Evolutionary conservation across 2,329 filamentous ascomycete genomes (phyloP), one percentile per base, ranked within the genome.

Genomic region (Venturiaceae sp.): DNA sequence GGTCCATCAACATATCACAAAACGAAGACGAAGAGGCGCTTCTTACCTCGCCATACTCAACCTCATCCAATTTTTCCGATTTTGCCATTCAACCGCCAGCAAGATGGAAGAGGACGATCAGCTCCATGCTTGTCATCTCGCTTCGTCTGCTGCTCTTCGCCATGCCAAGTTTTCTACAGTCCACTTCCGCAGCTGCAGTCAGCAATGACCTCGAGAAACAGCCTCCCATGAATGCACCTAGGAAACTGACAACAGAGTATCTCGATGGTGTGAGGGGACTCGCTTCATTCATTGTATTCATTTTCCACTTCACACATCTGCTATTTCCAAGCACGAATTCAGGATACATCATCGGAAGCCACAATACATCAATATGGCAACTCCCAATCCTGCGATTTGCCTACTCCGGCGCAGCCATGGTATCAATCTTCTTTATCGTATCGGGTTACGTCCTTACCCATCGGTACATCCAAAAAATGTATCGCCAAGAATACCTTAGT

Each of bases 371-470:
- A 58, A 60, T 80, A 50, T 70, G 80, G 62, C 77, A 80, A 64
- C 72, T 83, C 1, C 81, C 81, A 7, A 75, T 83, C 60, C 56
- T 83, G 19, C 73, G 81, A 16, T 69, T 83, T 5, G 72, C 78
- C 60, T 83, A 78, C 65, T 77, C 78, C 55, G 81, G 80, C 1
- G 79, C 78, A 5, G 76, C 80, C 0, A 81, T 80, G 63, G 82
- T 84, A 34, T 79, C 77, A 67, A 70, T 83, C 62, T 85, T 85
- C 72, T 85, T 83, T 66, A 77, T 84, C 64, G 80, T 84, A 53
- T 82, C 80, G 0, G 82, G 82, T 19, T 85, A 83, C 67, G 83
- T 81, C 3, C 72, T 86, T 11, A 79, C 77, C 32, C 76, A 83
- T 61, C 62, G 62, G 23, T 62, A 64, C 5, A 28, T 65, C 9